phyloP scores from a whole-genome alignment of 2,329 filamentous ascomycete genomes.

The Fusarium ramigenum region DNA sequence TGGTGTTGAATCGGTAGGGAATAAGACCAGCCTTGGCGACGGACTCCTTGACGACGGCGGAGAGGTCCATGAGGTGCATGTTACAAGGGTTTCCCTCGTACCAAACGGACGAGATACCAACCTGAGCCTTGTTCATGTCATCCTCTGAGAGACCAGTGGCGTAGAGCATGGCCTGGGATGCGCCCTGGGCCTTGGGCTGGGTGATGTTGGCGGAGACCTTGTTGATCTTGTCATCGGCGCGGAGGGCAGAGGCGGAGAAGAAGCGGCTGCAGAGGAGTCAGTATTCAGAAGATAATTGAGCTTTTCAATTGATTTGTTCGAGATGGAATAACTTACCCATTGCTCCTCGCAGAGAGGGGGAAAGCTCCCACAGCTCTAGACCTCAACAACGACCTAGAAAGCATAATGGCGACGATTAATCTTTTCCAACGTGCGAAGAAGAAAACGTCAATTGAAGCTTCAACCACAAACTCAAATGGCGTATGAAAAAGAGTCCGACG shows the following conservation, averaged over 20 bases:
- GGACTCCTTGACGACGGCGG: constrained; percentile 73
- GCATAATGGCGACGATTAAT: constrained; percentile 43
- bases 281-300: not conserved
- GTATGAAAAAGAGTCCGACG: constrained; percentile 7
- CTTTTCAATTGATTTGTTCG: not conserved
- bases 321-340: constrained; percentile 40
- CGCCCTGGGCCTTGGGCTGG: constrained; percentile 96
- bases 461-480: constrained; percentile 9
- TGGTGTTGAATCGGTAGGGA: constrained; percentile 98
- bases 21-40: constrained; percentile 78
- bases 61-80: constrained; percentile 96
- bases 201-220: constrained; percentile 86
- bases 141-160: constrained; percentile 86
- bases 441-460: constrained; percentile 34
- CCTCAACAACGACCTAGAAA: constrained; percentile 43
- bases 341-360: constrained; percentile 33
- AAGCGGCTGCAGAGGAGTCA: constrained; percentile 53
- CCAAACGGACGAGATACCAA: constrained; percentile 98
- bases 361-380: constrained; percentile 44
- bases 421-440: not conserved
- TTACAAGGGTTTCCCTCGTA: constrained; percentile 99
- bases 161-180: constrained; percentile 99
- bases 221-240: constrained; percentile 73
- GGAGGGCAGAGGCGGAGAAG: constrained; percentile 60
- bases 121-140: constrained; percentile 95